A percentile compares a stretch with the other conserved stretches of the same genome.
phyloP scores from a whole-genome alignment of 805 yeast species.

The Candida ortonii region DNA sequence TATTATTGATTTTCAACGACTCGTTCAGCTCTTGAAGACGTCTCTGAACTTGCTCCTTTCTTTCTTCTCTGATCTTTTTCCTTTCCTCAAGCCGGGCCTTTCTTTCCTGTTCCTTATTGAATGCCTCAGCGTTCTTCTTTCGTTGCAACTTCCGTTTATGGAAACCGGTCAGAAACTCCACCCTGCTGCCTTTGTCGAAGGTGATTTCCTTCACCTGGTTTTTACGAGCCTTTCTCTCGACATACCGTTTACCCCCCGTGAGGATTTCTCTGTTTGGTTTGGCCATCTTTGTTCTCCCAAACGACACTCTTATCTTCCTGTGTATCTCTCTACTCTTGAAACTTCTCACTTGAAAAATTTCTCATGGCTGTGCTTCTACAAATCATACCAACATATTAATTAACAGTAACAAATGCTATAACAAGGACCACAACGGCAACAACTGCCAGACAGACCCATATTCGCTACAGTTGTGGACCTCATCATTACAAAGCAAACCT shows the following conservation, averaged over 20 bases:
- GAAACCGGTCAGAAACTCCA: slow-evolving; percentile 88
- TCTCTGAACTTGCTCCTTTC: slow-evolving; percentile 60
- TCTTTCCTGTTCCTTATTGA: slow-evolving; percentile 73
- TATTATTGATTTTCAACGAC: slow-evolving; percentile 31
- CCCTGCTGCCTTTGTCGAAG: slow-evolving; percentile 76
- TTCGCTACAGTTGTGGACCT: too few relatives aligned
- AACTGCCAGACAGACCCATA: too few relatives aligned
- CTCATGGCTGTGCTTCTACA: too few relatives aligned
- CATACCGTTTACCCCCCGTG: slow-evolving; percentile 82
- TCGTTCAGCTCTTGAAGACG: slow-evolving; percentile 59
- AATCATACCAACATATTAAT: too few relatives aligned
- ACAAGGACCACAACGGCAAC: too few relatives aligned
- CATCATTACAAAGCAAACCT: too few relatives aligned
- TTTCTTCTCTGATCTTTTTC: slow-evolving; percentile 64
- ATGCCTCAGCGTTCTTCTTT: slow-evolving; percentile 79
- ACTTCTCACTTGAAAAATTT: slow-evolving; percentile 8
- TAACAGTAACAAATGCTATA: too few relatives aligned
- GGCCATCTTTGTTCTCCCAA: slow-evolving; percentile 20
- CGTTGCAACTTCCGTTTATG: slow-evolving; percentile 90
- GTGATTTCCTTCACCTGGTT: slow-evolving; percentile 79
- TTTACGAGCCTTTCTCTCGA: slow-evolving; percentile 60
- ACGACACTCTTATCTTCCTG: too few relatives aligned
- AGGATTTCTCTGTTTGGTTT: slow-evolving; percentile 76
- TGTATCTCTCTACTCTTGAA: too few relatives aligned
- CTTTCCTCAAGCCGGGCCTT: slow-evolving; percentile 74